A percentile compares a stretch with the other conserved stretches of the same genome.
Evolutionary conservation across 495 filamentous ascomycete species (phyloP).

Genomic region (Podospora sp.): DNA sequence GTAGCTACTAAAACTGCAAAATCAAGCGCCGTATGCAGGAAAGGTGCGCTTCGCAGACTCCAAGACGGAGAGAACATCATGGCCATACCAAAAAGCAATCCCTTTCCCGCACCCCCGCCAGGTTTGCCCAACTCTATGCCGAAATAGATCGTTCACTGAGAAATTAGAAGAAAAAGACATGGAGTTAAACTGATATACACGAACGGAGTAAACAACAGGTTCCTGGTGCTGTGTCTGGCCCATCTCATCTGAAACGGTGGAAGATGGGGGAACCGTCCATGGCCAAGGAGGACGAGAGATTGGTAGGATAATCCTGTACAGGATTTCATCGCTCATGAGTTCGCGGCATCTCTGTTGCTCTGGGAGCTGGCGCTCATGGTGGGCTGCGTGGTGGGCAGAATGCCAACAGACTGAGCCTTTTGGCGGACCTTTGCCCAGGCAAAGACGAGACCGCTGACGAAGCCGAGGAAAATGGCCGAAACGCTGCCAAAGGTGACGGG

Average conservation of each 20-base stretch:
- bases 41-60: constrained; percentile 15
- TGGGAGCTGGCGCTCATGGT: constrained; percentile 88
- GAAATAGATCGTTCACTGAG: constrained; percentile 16
- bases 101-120: constrained; percentile 1
- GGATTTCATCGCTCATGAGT: constrained; percentile 39
- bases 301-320: background rate
- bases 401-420: constrained; percentile 60
- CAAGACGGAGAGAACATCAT: constrained; percentile 6
- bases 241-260: background rate
- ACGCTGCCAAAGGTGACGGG: constrained; percentile 91
- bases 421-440: constrained; percentile 90
- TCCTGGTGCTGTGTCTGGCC: background rate
- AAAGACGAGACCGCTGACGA: constrained; percentile 89
- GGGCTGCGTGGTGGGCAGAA: constrained; percentile 67
- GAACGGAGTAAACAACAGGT: constrained; percentile 14
- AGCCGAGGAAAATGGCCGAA: constrained; percentile 85
- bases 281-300: background rate
- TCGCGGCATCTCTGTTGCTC: constrained; percentile 80
- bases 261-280: background rate
- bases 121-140: constrained; percentile 19
- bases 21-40: constrained; percentile 20
- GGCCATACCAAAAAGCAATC: constrained; percentile 15
- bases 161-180: constrained; percentile 10
- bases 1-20: constrained; percentile 19
- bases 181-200: constrained; percentile 25